A percentile compares a stretch with the other conserved stretches of the same genome.
These are phyloP conservation scores for Draba incana DNA, from an alignment of 345 rosid species.

Conservation along the genomic window DNA sequence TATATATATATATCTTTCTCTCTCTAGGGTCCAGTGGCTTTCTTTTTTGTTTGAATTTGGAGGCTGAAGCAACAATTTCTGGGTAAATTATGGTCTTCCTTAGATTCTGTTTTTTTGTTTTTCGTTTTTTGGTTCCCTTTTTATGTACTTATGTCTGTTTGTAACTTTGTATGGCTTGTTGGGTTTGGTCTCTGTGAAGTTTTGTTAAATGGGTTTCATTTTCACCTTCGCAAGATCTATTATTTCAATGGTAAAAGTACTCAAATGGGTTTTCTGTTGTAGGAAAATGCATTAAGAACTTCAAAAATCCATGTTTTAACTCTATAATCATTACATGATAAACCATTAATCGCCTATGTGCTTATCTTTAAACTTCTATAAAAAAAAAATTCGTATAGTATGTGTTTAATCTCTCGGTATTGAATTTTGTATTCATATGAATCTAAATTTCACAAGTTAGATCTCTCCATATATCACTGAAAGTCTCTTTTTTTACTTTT, in stretches of 20 bases:
- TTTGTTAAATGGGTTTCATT: constrained; percentile 16
- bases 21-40: constrained; percentile 21
- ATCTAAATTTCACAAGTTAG: constrained; percentile 10
- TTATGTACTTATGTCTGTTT: constrained; percentile 3
- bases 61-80: constrained; percentile 13
- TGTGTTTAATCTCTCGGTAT: constrained; percentile 3
- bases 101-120: neutral
- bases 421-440: constrained; percentile 12
- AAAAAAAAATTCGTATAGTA: neutral
- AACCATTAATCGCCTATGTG: neutral
- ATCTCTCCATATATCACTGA: constrained; percentile 8
- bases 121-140: neutral
- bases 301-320: constrained; percentile 8
- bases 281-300: neutral
- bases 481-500: neutral
- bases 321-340: constrained; percentile 12
- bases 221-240: neutral
- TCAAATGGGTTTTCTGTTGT: neutral
- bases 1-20: constrained; percentile 15
- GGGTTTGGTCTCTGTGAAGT: constrained; percentile 3
- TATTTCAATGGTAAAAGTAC: neutral
- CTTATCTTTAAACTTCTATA: neutral
- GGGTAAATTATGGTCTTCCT: constrained; percentile 15
- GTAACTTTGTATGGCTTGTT: constrained; percentile 3
- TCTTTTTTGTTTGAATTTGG: constrained; percentile 25